Base-by-base conservation (phyloP, 345 rosid species). In the Streptanthus diversifolius region DNA sequence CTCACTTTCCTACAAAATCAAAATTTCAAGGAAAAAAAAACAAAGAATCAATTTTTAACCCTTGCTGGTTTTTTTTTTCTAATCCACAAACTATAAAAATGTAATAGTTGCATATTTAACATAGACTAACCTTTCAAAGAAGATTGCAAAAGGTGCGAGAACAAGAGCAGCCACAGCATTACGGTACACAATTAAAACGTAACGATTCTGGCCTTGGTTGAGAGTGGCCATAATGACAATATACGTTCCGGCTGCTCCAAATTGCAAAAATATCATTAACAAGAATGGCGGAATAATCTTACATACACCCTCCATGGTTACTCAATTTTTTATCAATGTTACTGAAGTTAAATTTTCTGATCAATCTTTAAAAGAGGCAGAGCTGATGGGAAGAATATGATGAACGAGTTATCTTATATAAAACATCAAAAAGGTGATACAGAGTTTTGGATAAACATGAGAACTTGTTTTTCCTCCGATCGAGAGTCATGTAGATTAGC, bases 121-220 rank as follows among this genome's bases (percentile, higher is more conserved):
- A 57, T 39, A 37, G 30, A 64, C 60, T 32, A 3, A 91, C 97
- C 93, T 85, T 76, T 90, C 98, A 5, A 89, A 56, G 75, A 88
- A 5, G 11, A 90, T 72, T 5, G 98, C 97, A 48, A 93, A 87
- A 61, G 97, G 93, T 15, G 88, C 90, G 8, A 93, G 85, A 8
- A 78, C 81, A 37, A 90, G 79, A 19, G 97, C 85, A n/a, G 93
- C 93, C 14, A 90, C 45, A 15, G 75, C 84, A 65, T 93, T 90
- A 41, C 93, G 89, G 56, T 88, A 93, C 47, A 86, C 91, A 39
- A 93, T 76, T 8, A 87, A 81, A 18, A 88, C 90, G 55, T 87
- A 85, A 24, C 88, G 84, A 57, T 87, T 90, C 87, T 88, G 90
- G 76, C 98, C 97, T 22, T 76, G 83, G 35, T 81, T 87, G n/a